phyloP scores from a whole-genome alignment of 2,329 filamentous ascomycete species.

The Fusarium pseudograminearum region DNA sequence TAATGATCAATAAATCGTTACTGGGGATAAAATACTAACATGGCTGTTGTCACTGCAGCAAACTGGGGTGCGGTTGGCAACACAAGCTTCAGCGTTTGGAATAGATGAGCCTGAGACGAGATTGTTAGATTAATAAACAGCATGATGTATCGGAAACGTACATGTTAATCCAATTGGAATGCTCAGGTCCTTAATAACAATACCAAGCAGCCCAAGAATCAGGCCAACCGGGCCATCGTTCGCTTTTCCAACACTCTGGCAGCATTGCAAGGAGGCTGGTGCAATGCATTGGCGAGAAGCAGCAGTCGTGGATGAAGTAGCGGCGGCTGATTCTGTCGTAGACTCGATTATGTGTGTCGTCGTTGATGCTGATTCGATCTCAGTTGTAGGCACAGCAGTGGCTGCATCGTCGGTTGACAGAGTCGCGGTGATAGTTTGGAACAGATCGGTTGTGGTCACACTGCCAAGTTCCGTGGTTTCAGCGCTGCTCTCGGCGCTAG shows the following conservation, averaged over 20 bases:
- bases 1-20: neutral
- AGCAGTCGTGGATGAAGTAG: neutral
- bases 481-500: neutral
- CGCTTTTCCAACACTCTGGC: neutral
- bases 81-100: neutral
- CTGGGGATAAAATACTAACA: neutral
- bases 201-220: neutral
- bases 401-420: neutral
- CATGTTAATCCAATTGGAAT: neutral
- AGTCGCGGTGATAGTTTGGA: neutral
- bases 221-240: neutral
- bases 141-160: rapidly evolving
- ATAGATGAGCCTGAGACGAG: neutral
- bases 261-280: neutral
- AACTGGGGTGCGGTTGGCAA: neutral
- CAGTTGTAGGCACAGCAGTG: neutral
- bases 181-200: neutral
- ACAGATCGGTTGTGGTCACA: neutral
- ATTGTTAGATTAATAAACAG: neutral
- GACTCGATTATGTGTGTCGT: neutral
- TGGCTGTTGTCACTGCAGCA: neutral
- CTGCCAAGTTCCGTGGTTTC: neutral
- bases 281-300: neutral
- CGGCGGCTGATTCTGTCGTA: neutral
- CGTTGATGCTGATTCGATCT: neutral